These are phyloP conservation scores for Candida pini DNA, from an alignment of 805 yeast genomes.

Conservation along the genomic window DNA sequence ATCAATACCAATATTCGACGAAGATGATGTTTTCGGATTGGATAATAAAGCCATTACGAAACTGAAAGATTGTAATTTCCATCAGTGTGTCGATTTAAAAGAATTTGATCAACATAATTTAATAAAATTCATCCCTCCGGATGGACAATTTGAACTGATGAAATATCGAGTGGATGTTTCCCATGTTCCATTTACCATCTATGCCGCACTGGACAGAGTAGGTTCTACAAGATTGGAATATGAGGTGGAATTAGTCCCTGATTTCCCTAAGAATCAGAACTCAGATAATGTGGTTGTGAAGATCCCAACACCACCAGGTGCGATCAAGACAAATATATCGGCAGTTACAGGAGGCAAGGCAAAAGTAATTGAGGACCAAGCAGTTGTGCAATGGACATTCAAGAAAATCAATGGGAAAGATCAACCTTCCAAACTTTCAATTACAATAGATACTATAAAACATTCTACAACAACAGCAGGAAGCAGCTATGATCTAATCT, in stretches of 20 bases:
- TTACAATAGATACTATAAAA: constrained; percentile 41
- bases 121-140: constrained; percentile 79
- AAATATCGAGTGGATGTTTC: constrained; percentile 58
- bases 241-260: constrained; percentile 56
- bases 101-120: constrained; percentile 59
- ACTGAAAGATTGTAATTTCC: constrained; percentile 76
- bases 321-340: constrained; percentile 40
- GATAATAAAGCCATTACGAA: neutral
- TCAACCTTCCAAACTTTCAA: constrained; percentile 43
- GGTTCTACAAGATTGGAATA: constrained; percentile 47
- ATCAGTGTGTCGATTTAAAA: constrained; percentile 75
- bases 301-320: constrained; percentile 65
- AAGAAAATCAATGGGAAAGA: constrained; percentile 62
- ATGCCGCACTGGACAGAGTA: constrained; percentile 44
- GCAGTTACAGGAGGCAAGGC: constrained; percentile 49
- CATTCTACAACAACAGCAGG: constrained; percentile 19
- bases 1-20: constrained; percentile 1
- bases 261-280: constrained; percentile 48
- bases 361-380: constrained; percentile 61
- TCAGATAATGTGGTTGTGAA: constrained; percentile 61
- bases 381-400: constrained; percentile 63
- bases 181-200: constrained; percentile 64
- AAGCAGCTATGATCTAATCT: constrained; percentile 5
- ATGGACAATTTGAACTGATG: constrained; percentile 82
- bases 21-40: constrained; percentile 2